These are phyloP conservation scores for Cucumis hystrix DNA, from an alignment of 306 rosid species.

Conservation along the genomic window DNA sequence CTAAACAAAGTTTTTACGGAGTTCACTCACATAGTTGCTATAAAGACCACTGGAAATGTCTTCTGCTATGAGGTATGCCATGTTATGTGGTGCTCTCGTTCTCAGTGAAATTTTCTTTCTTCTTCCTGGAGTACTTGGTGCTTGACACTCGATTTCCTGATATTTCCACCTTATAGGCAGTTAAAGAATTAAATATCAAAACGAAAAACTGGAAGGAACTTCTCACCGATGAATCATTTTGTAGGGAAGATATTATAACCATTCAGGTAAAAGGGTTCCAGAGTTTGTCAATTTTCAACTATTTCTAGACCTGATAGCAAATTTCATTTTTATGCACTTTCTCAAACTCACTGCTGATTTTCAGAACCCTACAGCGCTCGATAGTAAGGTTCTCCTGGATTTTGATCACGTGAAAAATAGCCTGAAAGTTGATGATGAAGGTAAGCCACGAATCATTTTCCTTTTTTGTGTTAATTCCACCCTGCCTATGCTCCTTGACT, in stretches of 20 bases:
- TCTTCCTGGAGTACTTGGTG: not conserved
- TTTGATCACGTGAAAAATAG: slow-evolving; percentile 80
- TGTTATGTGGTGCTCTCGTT: not conserved
- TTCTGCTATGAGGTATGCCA: slow-evolving; percentile 78
- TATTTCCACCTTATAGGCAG: slow-evolving; percentile 36
- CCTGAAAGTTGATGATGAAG: slow-evolving; percentile 79
- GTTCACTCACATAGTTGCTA: slow-evolving; percentile 84
- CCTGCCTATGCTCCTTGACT: slow-evolving; percentile 3
- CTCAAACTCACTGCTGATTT: slow-evolving; percentile 14
- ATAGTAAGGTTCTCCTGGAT: slow-evolving; percentile 67
- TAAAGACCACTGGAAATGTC: slow-evolving; percentile 95
- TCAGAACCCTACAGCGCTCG: slow-evolving; percentile 93
- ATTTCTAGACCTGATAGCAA: not conserved
- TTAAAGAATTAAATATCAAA: slow-evolving; percentile 85
- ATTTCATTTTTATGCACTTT: slow-evolving; percentile 9
- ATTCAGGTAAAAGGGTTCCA: slow-evolving; percentile 51
- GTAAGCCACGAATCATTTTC: slow-evolving; percentile 28
- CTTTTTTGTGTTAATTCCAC: slow-evolving; percentile 7
- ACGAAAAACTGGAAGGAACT: slow-evolving; percentile 98
- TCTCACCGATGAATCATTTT: slow-evolving; percentile 80
- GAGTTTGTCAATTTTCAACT: slow-evolving; percentile 3
- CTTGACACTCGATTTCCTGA: not conserved
- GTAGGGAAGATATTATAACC: slow-evolving; percentile 77
- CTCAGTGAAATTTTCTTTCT: not conserved
- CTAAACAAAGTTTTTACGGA: slow-evolving; percentile 94